Conservation (phyloP, 495 filamentous ascomycete species). For the Cryomyces antarcticus region DNA sequence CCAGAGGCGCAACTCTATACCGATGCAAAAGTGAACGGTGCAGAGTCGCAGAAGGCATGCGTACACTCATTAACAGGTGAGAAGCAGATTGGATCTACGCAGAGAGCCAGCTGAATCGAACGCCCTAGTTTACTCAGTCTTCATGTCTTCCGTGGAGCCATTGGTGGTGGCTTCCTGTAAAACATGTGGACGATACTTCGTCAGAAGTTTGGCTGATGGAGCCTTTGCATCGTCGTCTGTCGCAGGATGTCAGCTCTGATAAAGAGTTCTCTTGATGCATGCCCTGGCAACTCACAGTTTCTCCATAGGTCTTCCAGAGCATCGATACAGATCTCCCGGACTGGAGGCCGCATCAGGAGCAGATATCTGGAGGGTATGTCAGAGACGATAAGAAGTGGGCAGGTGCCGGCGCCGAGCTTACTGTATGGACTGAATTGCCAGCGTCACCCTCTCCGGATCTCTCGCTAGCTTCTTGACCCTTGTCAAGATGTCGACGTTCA, state of each 20-base stretch:
- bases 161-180: slow-evolving; percentile 7
- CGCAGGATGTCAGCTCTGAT: no score
- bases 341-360: slow-evolving; percentile 69
- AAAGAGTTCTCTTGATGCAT: no score
- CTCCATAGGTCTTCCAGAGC: slow-evolving; percentile 70
- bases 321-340: slow-evolving; percentile 60
- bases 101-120: no score
- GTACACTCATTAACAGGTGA: no score
- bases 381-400: no score
- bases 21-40: no score
- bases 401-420: slow-evolving; percentile 12
- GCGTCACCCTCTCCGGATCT: slow-evolving; percentile 61
- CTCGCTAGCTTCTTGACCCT: slow-evolving; percentile 62
- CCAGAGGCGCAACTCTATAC: no score
- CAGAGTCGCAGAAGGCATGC: no score
- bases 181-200: slow-evolving; percentile 28
- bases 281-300: slow-evolving; percentile 35
- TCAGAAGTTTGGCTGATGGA: slow-evolving; percentile 24
- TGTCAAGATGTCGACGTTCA: slow-evolving; percentile 46
- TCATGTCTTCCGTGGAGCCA: no score
- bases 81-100: no score
- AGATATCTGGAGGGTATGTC: slow-evolving; percentile 23
- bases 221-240: slow-evolving; percentile 27
- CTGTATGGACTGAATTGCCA: slow-evolving; percentile 27
- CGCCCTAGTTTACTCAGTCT: no score